Base-by-base conservation (phyloP, 768 basidiomycete genomes). In the Trametes cinnabarina region DNA sequence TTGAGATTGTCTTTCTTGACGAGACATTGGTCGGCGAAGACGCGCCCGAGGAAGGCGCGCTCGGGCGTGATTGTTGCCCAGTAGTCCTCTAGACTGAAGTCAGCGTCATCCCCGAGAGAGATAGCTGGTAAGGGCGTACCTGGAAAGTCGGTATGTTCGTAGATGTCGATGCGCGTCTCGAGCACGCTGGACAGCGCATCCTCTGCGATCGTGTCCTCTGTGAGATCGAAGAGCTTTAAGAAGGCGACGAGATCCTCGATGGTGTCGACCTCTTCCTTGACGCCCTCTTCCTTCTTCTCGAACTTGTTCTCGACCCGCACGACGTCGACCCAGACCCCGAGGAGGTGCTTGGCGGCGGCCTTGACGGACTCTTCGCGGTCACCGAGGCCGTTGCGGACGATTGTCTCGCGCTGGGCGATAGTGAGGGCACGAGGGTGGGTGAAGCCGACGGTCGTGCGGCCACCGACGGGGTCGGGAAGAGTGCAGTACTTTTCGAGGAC, bases 321-420 rank as follows among this genome's bases (percentile, higher is more conserved):
- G 28, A 77, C 74, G 42, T 91, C 85, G 7, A 92, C 78, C 96
- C 96, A 98, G 7, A 74, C 77, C 0, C 79, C 83, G 15, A 98
- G 72, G 44, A 97, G 80, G 1, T 79, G 79, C 2, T 80, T 85
- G 0, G 94, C 87, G 0, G 91, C 92, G 17, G 79, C 73, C 28
- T 86, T 79, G 2, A 98, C 93, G 1, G 73, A 69, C 0, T 79
- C 75, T 57, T 97, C 93, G 25, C 96, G 82, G 72, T 98, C 96
- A 0, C 90, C 87, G 3, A 98, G 77, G 2, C 96, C 96, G 66
- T 90, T 85, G 19, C 82, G 80, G 2, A 96, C 83, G 46, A 96
- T 82, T 22, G 82, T 74, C 65, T 93, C 90, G 11, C 94, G 78
- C 65, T 95, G 90, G 0, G 80, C 73, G 25, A 91, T 84, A 2